Conservation (phyloP, 2,329 filamentous ascomycete genomes). For the Verticillium zaregamsianum region DNA sequence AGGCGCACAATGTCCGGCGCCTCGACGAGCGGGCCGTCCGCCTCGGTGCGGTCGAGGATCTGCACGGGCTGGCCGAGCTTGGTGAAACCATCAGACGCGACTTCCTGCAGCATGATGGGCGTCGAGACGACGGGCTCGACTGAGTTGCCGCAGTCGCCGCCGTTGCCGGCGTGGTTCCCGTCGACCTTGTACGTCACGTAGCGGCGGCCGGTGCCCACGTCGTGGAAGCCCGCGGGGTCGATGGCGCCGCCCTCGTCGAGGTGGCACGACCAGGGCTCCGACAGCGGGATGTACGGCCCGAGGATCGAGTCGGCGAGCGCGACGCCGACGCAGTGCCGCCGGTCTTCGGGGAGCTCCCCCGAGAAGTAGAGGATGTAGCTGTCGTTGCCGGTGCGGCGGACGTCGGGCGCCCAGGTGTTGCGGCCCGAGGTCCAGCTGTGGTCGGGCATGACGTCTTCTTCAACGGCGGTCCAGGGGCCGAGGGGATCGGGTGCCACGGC, state of each 20-base stretch:
- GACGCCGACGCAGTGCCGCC: constrained; percentile 55
- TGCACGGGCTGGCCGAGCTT: constrained; percentile 43
- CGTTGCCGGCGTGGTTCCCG: constrained; percentile 48
- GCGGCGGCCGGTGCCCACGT: constrained; percentile 43
- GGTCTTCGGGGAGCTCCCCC: constrained; percentile 34
- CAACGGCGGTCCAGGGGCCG: constrained; percentile 41
- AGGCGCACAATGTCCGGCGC: constrained; percentile 51
- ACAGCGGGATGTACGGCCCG: constrained; percentile 49
- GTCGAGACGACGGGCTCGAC: constrained; percentile 37
- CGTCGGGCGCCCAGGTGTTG: constrained; percentile 60
- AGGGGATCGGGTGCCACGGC: constrained; percentile 44
- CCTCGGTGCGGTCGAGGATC: constrained; percentile 38
- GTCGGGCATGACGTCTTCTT: constrained; percentile 51
- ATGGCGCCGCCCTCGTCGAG: constrained; percentile 54
- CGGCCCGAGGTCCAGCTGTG: constrained; percentile 49
- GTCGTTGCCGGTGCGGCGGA: constrained; percentile 43
- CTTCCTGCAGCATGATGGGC: constrained; percentile 53
- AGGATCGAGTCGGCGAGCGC: constrained; percentile 38
- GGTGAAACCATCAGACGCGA: constrained; percentile 47
- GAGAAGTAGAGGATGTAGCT: constrained; percentile 59
- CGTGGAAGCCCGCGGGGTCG: constrained; percentile 56
- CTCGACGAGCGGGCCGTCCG: constrained; percentile 55
- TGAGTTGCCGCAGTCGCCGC: constrained; percentile 42
- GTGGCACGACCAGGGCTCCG: constrained; percentile 48
- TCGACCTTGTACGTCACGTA: constrained; percentile 66